Conservation (phyloP, 768 basidiomycete genomes). For the Gymnopilus junonius region DNA sequence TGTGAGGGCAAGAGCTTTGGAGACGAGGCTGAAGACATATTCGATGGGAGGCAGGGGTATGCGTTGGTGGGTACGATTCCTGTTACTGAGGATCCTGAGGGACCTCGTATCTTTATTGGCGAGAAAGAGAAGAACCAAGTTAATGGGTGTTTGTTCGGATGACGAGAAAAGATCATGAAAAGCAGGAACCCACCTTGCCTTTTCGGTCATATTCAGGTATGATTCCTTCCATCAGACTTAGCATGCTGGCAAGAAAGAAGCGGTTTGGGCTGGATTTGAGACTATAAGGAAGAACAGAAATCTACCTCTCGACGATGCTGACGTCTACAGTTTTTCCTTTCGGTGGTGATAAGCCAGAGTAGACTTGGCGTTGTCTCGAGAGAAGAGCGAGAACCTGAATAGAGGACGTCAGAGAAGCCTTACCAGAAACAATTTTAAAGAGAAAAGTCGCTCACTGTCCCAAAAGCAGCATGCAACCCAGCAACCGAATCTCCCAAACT, state of each 20-base stretch:
- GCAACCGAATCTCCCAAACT: conserved; percentile 76
- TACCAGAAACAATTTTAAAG: not conserved
- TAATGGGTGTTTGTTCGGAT: too few species aligned
- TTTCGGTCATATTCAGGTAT: conserved; percentile 78
- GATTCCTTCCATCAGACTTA: conserved; percentile 79
- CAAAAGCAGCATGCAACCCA: conserved; percentile 74
- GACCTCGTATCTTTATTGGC: conserved; percentile 57
- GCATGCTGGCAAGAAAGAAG: conserved; percentile 49
- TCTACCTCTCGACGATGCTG: conserved; percentile 72
- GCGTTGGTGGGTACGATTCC: conserved; percentile 80
- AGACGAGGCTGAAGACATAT: conserved; percentile 42
- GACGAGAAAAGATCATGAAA: too few species aligned
- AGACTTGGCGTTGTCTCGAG: conserved; percentile 42
- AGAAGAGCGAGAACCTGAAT: conserved; percentile 66
- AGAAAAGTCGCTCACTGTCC: conserved; percentile 52
- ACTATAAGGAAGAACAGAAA: not conserved
- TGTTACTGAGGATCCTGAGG: conserved; percentile 75
- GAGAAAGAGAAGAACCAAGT: not conserved
- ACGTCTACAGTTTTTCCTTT: conserved; percentile 69
- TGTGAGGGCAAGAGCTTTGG: conserved; percentile 37
- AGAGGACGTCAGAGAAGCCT: not conserved
- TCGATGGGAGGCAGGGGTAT: conserved; percentile 56
- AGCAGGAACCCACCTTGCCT: conserved; percentile 49
- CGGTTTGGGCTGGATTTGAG: not conserved
- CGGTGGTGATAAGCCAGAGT: conserved; percentile 31